A percentile compares a stretch with the other conserved stretches of the same genome.
These are phyloP conservation scores for Metschnikowia kofuensis DNA, from an alignment of 805 yeast species.

Conservation along the genomic window DNA sequence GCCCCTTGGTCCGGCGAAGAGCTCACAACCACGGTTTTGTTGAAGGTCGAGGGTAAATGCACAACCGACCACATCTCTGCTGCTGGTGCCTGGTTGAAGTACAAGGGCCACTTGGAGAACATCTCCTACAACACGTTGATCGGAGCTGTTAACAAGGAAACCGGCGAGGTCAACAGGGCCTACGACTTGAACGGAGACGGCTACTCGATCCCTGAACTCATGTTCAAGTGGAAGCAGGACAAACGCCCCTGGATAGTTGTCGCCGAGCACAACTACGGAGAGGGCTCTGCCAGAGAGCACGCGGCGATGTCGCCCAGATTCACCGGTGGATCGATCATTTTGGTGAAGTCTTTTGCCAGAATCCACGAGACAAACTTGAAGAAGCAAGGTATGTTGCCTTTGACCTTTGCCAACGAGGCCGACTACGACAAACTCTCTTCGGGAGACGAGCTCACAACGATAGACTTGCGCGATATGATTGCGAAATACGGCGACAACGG, in stretches of 20 bases:
- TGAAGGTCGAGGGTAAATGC: constrained; percentile 97
- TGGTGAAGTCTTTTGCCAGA: constrained; percentile 95
- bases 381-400: constrained; percentile 96
- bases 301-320: constrained; percentile 96
- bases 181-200: constrained; percentile 79
- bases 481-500: constrained; percentile 85
- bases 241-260: constrained; percentile 87
- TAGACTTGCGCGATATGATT: constrained; percentile 48
- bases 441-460: constrained; percentile 50
- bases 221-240: constrained; percentile 92
- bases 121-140: constrained; percentile 92
- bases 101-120: constrained; percentile 96
- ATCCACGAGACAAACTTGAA: constrained; percentile 97
- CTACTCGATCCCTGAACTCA: constrained; percentile 87
- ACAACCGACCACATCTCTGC: constrained; percentile 98
- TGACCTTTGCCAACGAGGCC: constrained; percentile 83
- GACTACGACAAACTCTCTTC: constrained; percentile 82
- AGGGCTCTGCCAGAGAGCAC: constrained; percentile 98
- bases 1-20: constrained; percentile 84
- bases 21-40: constrained; percentile 65
- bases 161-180: constrained; percentile 91
- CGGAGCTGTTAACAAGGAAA: constrained; percentile 96
- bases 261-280: constrained; percentile 98
- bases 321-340: constrained; percentile 83
- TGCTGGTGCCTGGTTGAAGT: constrained; percentile 98